Base-by-base conservation (phyloP, 352 stramenopile species). In the Pythium folliculosum region DNA sequence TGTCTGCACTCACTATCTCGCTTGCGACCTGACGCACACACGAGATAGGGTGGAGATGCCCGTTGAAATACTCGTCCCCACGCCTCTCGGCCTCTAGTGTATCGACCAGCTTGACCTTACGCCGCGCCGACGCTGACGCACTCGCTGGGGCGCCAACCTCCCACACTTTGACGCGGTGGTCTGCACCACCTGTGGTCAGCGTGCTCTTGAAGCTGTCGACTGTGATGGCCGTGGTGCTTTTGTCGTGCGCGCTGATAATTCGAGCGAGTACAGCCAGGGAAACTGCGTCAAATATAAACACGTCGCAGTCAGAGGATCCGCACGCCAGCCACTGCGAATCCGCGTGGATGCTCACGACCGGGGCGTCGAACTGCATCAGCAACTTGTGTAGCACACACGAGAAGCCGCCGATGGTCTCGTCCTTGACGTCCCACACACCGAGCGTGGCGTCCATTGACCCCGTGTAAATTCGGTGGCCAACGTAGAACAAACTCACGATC, bases 1-100 rank as follows among this genome's bases (percentile, higher is more conserved):
- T 78, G 56, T 94, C 84, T 2, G 80, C 84, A 51, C 84, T 92
- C 27, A 92, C 84, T 38, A 94, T 83, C 61, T 94, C 86, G 22
- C 84, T 92, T 16, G 78, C 78, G 37, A 80, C 67, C 9, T 86
- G 81, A 14, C 76, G 78, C 6, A 94, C 44, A 45, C 82, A 89
- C 1, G 82, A 77, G 5, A 94, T 48, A 5, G 74, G 73, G 22
- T 85, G 60, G 17, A 87, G 32, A 66, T 94, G 84, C 1, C 81
- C 81, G 40, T 84, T 82, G 56, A 78, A 79, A 23, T 63, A 85
- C 17, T 77, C 65, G n/a, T 88, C 71, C 22, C 75, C 70, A 9
- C 51, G 55, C 7, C 57, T 50, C 60, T 82, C 73, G 19, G 70
- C 70, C 40, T 90, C 77, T 1, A 91, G 74, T 13, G 60, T 81